phyloP scores from a whole-genome alignment of 768 basidiomycete genomes.

The Auricularia sp. region DNA sequence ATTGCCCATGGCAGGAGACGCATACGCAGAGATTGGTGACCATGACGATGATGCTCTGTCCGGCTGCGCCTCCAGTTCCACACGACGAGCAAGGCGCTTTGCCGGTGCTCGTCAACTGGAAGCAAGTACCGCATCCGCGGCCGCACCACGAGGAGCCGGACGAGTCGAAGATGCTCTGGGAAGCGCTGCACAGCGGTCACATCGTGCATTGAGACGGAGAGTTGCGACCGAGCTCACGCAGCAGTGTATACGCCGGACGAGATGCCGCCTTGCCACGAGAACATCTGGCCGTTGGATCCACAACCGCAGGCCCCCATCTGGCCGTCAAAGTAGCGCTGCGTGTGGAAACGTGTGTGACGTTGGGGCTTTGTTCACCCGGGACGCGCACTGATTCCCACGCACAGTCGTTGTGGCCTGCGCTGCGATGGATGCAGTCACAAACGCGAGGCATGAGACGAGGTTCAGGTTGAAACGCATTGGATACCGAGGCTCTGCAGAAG shows the following conservation, averaged over 20 bases:
- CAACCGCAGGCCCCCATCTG: not conserved
- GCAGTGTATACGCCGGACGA: constrained; percentile 1
- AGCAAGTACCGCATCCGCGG: constrained; percentile 1
- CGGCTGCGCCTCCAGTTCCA: not conserved
- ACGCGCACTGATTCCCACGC: not conserved
- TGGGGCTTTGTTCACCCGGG: too few relatives aligned
- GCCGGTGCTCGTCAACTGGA: not conserved
- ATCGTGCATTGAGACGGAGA: not conserved
- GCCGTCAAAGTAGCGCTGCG: constrained; percentile 2
- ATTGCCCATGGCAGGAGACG: not conserved
- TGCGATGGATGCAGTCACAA: not conserved
- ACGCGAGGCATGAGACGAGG: not conserved
- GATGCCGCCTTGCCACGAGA: not conserved
- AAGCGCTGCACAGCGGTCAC: not conserved
- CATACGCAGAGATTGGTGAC: not conserved
- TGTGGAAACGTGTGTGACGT: not conserved
- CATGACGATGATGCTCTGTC: constrained; percentile 3
- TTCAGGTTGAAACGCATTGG: not conserved
- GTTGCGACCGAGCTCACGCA: not conserved
- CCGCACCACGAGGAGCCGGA: constrained; percentile 1
- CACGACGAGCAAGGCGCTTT: not conserved
- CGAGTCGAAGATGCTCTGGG: constrained; percentile 1
- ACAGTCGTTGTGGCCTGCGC: constrained; percentile 3
- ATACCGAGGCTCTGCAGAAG: too few relatives aligned
- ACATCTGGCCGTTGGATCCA: not conserved